Base-by-base conservation (phyloP, 2,329 filamentous ascomycete genomes). In the Drechslerella dactyloides region DNA sequence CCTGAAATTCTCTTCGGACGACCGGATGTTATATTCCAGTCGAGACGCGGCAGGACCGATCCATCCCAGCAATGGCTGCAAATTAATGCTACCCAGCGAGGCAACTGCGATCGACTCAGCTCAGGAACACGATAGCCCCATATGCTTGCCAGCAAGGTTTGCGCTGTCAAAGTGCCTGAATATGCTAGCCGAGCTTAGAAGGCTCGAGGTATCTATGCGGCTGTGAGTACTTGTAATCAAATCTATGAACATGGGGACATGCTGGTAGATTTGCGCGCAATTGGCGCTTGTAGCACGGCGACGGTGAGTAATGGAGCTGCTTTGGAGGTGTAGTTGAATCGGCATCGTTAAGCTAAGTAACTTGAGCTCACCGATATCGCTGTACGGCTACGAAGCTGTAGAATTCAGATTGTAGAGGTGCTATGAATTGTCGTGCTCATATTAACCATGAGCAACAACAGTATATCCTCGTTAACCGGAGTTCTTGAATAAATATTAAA, bases 1-100 rank as follows among this genome's bases (percentile, higher is more conserved):
- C 5, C 13, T 15, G 37, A 4, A 58, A 19, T 54, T 52, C 50
- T 46, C 58, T 69, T 57, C 65, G 65, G 65, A 59, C 65, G 23
- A 69, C 44, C 65, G 65, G 65, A 69, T 62, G 48, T 54, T 19
- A 5, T 19, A 5, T 10, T 24, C n/a, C 19, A 50, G 55, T 50
- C 48, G 55, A 60, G 37, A 50, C 54, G 55, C 46, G 59, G 8
- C 35, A 33, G 21, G 48, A 54, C 46, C 33, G 21, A 42, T n/a
- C n/a, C n/a, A n/a, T n/a, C n/a, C n/a, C n/a, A n/a, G n/a, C n/a
- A n/a, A n/a, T n/a, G n/a, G n/a, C n/a, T n/a, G n/a, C n/a, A n/a
- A n/a, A n/a, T n/a, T n/a, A n/a, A n/a, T n/a, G n/a, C n/a, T n/a
- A n/a, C 8, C 27, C 27, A 33, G 15, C 37, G n/a, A 42, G 37